Percentiles rank a stretch among this genome's conserved stretches.
These are phyloP conservation scores for Calocera viscosa DNA, from an alignment of 768 basidiomycete species.

Conservation along the genomic window DNA sequence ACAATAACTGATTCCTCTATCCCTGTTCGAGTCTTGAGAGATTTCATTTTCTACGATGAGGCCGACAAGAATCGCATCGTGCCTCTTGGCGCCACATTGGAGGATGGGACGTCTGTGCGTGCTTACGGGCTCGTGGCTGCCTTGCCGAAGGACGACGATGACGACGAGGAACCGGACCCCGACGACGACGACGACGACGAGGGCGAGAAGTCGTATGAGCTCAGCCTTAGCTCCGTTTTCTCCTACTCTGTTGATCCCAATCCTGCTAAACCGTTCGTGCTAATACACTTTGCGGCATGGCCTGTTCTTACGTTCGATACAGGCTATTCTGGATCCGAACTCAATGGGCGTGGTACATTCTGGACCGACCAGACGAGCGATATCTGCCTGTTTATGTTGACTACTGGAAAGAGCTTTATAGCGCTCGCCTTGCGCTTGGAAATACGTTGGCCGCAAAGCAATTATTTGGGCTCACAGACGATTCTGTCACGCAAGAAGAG, in stretches of 20 bases:
- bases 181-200: neutral
- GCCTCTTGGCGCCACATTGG: neutral
- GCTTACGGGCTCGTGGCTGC: neutral
- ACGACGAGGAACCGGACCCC: neutral
- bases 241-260: neutral
- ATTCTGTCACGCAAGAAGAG: neutral
- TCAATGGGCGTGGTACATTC: neutral
- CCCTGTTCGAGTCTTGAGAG: neutral
- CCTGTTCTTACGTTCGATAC: neutral
- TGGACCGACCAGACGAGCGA: neutral
- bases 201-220: neutral
- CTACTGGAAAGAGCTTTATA: neutral
- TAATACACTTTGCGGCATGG: neutral
- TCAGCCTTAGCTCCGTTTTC: neutral
- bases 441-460: neutral
- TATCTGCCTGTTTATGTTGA: neutral
- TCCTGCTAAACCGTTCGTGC: neutral
- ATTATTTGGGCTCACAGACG: neutral
- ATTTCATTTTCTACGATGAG: constrained; percentile 2
- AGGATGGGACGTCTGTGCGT: neutral
- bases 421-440: neutral
- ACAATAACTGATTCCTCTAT: neutral
- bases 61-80: neutral
- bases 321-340: neutral
- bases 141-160: neutral